Percentiles rank a stretch among this genome's conserved stretches.
Conservation (phyloP, 352 stramenopile genomes). For the Aphanomyces stellatus region DNA sequence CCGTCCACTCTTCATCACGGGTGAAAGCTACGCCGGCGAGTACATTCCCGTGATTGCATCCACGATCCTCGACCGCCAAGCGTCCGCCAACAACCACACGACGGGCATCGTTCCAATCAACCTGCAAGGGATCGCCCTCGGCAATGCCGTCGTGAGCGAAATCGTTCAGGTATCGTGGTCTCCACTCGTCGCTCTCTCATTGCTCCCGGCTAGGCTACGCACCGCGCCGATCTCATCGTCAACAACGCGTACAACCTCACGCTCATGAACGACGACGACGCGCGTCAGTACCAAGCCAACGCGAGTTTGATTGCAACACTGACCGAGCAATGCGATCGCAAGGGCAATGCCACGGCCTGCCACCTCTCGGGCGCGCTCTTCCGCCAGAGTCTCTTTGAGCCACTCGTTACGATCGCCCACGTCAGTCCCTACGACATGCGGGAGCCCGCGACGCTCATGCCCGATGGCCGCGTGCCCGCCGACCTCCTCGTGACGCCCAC, state of each 20-base stretch:
- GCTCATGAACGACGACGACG: constrained; percentile 34
- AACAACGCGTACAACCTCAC: constrained; percentile 72
- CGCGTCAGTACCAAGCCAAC: constrained; percentile 25
- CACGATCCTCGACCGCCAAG: constrained; percentile 34
- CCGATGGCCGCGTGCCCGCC: not conserved
- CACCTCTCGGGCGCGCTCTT: not conserved
- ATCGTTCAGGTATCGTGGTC: constrained; percentile 34
- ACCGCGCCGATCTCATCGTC: constrained; percentile 57
- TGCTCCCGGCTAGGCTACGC: constrained; percentile 23
- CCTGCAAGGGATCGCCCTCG: constrained; percentile 53
- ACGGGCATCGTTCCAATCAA: constrained; percentile 23
- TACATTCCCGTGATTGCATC: constrained; percentile 23
- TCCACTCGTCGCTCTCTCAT: too few species aligned
- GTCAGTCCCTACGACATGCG: constrained; percentile 10
- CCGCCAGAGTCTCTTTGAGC: not conserved
- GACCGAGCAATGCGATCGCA: not conserved
- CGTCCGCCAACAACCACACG: constrained; percentile 17
- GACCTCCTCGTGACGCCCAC: constrained; percentile 41
- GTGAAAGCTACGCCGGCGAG: constrained; percentile 29
- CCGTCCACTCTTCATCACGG: constrained; percentile 30
- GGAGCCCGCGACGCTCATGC: not conserved
- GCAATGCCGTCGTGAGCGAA: constrained; percentile 30
- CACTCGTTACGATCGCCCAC: constrained; percentile 3
- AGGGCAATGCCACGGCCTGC: not conserved
- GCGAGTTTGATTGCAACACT: constrained; percentile 25